Conservation (phyloP, 2,329 filamentous ascomycete species). For the Tothia fuscella region DNA sequence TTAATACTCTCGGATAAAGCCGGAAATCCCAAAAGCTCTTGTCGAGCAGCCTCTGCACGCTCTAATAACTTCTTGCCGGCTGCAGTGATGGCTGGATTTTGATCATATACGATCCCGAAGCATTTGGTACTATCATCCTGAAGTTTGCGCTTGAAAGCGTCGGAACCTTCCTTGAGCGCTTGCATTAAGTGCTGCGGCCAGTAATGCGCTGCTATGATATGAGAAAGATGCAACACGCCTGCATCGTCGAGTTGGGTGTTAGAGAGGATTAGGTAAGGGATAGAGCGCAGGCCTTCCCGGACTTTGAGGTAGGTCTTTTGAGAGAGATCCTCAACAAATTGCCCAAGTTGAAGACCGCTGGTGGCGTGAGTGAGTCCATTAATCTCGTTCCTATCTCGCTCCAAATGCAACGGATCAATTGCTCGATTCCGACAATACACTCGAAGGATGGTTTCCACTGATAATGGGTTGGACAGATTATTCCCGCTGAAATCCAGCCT, state of each 20-base stretch:
- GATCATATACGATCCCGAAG: conserved; percentile 2
- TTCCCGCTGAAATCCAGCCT: conserved; percentile 36
- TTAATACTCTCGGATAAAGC: not conserved
- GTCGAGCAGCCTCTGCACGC: conserved; percentile 20
- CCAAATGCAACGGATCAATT: conserved; percentile 20
- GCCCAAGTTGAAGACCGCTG: conserved; percentile 14
- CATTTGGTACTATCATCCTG: not conserved
- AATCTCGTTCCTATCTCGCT: conserved; percentile 17
- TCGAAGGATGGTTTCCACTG: conserved; percentile 34
- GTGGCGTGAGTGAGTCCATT: conserved; percentile 8
- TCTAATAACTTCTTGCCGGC: conserved; percentile 23
- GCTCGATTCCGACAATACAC: conserved; percentile 27
- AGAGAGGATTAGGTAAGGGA: conserved; percentile 28
- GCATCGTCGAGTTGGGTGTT: conserved; percentile 24
- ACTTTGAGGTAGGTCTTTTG: conserved; percentile 12
- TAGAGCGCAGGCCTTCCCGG: conserved; percentile 26
- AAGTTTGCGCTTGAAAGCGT: not conserved
- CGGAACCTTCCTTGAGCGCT: conserved; percentile 4
- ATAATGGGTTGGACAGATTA: conserved; percentile 25
- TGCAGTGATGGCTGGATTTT: conserved; percentile 14
- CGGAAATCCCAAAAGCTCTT: conserved; percentile 12
- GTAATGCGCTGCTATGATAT: conserved; percentile 27
- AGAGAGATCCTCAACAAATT: not conserved
- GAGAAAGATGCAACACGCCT: conserved; percentile 30
- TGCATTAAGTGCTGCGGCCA: conserved; percentile 21